Conservation (phyloP, 129 eudicot genomes). For the Artemisia annua region DNA sequence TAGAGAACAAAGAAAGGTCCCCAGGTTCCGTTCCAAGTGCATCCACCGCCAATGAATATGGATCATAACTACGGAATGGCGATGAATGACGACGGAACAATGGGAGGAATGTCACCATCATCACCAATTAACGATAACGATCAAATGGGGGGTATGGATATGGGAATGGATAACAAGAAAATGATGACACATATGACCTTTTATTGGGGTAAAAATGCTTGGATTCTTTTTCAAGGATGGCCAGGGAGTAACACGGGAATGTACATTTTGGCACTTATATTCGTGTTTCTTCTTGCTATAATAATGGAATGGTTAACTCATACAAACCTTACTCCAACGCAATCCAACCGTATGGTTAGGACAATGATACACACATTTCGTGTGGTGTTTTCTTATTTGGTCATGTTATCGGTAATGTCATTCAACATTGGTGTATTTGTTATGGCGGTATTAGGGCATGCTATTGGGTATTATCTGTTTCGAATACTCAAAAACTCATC, state of each 20-base stretch:
- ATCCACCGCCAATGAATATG: conserved; percentile 28
- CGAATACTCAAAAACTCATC: conserved; percentile 36
- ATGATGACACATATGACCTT: conserved; percentile 89
- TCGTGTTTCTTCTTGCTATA: conserved; percentile 54
- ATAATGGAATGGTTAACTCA: conserved; percentile 61
- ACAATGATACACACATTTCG: conserved; percentile 49
- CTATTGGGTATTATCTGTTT: conserved; percentile 63
- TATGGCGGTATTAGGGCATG: conserved; percentile 61
- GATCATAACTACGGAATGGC: conserved; percentile 20
- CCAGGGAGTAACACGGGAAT: conserved; percentile 52
- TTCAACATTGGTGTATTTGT: conserved; percentile 69
- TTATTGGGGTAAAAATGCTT: conserved; percentile 72
- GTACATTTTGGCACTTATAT: conserved; percentile 49
- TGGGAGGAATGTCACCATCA: conserved; percentile 24
- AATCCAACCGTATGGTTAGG: conserved; percentile 22
- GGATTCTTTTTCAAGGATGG: conserved; percentile 66
- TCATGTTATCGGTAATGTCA: conserved; percentile 81
- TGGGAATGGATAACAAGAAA: conserved; percentile 23
- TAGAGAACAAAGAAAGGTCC: conserved; percentile 13
- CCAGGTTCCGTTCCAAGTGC: conserved; percentile 34
- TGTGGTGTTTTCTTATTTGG: conserved; percentile 60
- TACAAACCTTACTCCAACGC: conserved; percentile 19
- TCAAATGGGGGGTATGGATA: conserved; percentile 23
- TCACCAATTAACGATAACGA: conserved; percentile 17
- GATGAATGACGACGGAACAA: conserved; percentile 33